phyloP scores from a whole-genome alignment of 2,329 filamentous ascomycete genomes.

The Penicillium sp. region DNA sequence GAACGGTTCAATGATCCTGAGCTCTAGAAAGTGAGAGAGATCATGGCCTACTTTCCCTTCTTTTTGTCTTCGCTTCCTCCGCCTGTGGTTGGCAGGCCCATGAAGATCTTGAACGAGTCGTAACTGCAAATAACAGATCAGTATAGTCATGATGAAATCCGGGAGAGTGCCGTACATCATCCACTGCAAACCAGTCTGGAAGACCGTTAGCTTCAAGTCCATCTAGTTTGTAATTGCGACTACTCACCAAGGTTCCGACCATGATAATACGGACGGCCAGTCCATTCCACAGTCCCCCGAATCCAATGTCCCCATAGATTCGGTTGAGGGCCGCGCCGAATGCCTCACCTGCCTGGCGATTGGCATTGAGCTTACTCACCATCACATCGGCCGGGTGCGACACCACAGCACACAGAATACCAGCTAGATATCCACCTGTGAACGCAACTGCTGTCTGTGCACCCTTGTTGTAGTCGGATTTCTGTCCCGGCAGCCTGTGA shows the following conservation, averaged over 20 bases:
- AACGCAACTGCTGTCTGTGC: conserved; percentile 84
- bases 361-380: conserved; percentile 86
- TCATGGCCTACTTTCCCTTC: conserved; percentile 17
- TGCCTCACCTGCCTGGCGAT: conserved; percentile 68
- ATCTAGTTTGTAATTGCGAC: not conserved
- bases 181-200: conserved; percentile 74
- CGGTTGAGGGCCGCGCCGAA: conserved; percentile 70
- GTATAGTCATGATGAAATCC: conserved; percentile 5
- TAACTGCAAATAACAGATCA: conserved; percentile 33
- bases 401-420: conserved; percentile 80
- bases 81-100: conserved; percentile 79
- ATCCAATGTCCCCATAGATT: conserved; percentile 84
- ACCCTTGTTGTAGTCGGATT: conserved; percentile 73
- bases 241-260: conserved; percentile 63
- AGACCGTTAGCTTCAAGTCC: conserved; percentile 15
- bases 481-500: conserved; percentile 64
- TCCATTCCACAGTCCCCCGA: conserved; percentile 85
- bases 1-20: not conserved
- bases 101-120: conserved; percentile 84
- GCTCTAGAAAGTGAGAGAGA: not conserved
- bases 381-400: conserved; percentile 80
- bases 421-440: conserved; percentile 74
- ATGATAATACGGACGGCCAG: conserved; percentile 82
- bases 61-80: conserved; percentile 53
- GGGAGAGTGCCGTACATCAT: conserved; percentile 64